phyloP scores from a whole-genome alignment of 1,139 yeast genomes.

The Magnusiomyces ingens region DNA sequence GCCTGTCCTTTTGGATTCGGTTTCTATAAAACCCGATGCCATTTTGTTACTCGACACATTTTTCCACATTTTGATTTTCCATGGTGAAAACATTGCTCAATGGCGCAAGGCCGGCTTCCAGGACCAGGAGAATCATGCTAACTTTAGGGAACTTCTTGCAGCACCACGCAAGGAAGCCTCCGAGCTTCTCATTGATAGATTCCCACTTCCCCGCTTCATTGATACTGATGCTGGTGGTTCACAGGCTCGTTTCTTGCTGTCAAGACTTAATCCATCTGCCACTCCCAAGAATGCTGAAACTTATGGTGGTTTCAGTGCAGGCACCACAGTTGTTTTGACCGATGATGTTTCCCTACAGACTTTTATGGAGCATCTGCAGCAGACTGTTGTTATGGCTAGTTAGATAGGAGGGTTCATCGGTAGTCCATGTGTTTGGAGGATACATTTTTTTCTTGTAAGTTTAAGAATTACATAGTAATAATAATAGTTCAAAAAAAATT shows the following conservation, averaged over 20 bases:
- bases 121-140: conserved; percentile 55
- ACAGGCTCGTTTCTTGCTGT: conserved; percentile 70
- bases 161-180: conserved; percentile 64
- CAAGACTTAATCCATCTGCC: conserved; percentile 67
- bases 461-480: neutral
- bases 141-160: conserved; percentile 54
- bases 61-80: conserved; percentile 65
- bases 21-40: conserved; percentile 55
- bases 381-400: conserved; percentile 41
- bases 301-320: conserved; percentile 28
- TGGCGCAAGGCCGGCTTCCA: conserved; percentile 70
- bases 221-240: conserved; percentile 75
- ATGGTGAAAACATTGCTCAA: conserved; percentile 60
- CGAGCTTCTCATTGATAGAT: conserved; percentile 57
- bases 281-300: conserved; percentile 43
- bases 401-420: conserved; percentile 27
- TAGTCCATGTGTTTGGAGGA: conserved; percentile 1
- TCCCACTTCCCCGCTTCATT: conserved; percentile 67
- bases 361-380: conserved; percentile 48
- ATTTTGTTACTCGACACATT: conserved; percentile 65
- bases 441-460: conserved; percentile 1
- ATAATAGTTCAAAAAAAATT: neutral
- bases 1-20: conserved; percentile 56
- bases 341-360: conserved; percentile 66
- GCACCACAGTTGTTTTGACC: conserved; percentile 46